A percentile compares a stretch with the other conserved stretches of the same genome.
Evolutionary conservation across 2,329 filamentous ascomycete genomes (phyloP).

Genomic region (Shiraia sp.): DNA sequence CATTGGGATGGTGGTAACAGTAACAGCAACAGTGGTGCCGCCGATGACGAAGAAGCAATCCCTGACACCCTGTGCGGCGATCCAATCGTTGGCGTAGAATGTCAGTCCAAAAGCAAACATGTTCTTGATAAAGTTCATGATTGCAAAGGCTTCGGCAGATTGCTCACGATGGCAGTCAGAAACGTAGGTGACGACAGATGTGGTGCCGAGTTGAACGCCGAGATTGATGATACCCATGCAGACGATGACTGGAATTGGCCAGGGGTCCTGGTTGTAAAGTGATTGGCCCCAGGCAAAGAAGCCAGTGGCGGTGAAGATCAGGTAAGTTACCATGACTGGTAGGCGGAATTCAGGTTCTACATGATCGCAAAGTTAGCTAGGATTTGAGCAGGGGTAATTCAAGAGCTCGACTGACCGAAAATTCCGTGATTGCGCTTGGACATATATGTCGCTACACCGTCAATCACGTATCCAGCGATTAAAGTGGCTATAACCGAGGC

Average conservation of each 20-base stretch:
- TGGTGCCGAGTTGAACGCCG: slow-evolving; percentile 26
- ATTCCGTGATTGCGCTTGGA: slow-evolving; percentile 25
- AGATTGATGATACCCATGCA: slow-evolving; percentile 32
- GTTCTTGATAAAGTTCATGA: slow-evolving; percentile 35
- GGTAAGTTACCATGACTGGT: slow-evolving; percentile 26
- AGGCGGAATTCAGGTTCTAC: slow-evolving; percentile 31
- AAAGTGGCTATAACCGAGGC: slow-evolving; percentile 23
- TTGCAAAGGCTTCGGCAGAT: slow-evolving; percentile 28
- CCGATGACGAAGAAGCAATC: slow-evolving; percentile 26
- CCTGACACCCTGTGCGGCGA: slow-evolving; percentile 22
- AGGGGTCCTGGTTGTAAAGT: slow-evolving; percentile 21
- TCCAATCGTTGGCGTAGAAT: slow-evolving; percentile 29
- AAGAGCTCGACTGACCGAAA: slow-evolving; percentile 19
- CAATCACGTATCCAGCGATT: slow-evolving; percentile 21
- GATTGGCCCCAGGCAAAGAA: slow-evolving; percentile 31
- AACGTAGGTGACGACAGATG: slow-evolving; percentile 27
- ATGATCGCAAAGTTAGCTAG: not conserved
- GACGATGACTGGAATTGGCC: slow-evolving; percentile 30
- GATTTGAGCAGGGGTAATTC: not conserved
- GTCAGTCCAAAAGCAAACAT: slow-evolving; percentile 29
- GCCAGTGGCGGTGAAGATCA: slow-evolving; percentile 23
- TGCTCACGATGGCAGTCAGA: slow-evolving; percentile 28
- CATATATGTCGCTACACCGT: slow-evolving; percentile 28
- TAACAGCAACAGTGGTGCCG: slow-evolving; percentile 22
- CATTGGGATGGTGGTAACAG: slow-evolving; percentile 28